Percentiles rank a stretch among this genome's conserved stretches.
phyloP scores from a whole-genome alignment of 2,329 filamentous ascomycete species.

The Phialophora macrospora region DNA sequence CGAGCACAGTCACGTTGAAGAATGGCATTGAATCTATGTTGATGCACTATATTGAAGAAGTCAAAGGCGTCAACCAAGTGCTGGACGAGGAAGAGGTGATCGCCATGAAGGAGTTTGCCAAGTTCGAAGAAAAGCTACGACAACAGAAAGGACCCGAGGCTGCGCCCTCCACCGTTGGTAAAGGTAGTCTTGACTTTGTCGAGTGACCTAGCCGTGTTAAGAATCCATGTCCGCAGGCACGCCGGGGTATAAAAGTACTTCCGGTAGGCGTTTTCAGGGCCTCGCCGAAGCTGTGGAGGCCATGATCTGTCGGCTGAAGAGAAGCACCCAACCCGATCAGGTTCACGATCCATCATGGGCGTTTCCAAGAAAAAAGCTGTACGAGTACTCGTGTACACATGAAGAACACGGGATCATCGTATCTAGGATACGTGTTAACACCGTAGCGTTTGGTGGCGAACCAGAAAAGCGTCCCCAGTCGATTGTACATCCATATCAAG shows the following conservation, averaged over 20 bases:
- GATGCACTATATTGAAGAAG: slow-evolving; percentile 97
- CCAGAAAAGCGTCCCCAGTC: too few relatives aligned
- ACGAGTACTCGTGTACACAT: not conserved
- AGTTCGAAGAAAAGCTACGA: slow-evolving; percentile 84
- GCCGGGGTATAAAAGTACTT: not conserved
- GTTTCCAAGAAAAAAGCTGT: not conserved
- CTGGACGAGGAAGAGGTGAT: slow-evolving; percentile 91
- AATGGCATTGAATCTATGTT: slow-evolving; percentile 99
- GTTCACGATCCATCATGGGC: not conserved
- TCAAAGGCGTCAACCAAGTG: slow-evolving; percentile 88
- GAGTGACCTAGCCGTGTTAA: slow-evolving; percentile 35
- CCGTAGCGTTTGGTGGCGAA: not conserved
- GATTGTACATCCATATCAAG: not conserved
- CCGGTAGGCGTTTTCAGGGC: not conserved
- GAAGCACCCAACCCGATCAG: not conserved
- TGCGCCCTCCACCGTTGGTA: slow-evolving; percentile 55
- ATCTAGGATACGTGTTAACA: not conserved
- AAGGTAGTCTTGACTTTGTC: slow-evolving; percentile 60
- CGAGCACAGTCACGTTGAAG: slow-evolving; percentile 93
- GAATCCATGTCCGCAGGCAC: not conserved
- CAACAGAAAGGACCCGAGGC: slow-evolving; percentile 61
- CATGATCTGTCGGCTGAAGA: not conserved
- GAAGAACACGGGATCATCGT: not conserved
- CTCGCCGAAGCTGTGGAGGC: not conserved
- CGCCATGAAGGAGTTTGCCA: slow-evolving; percentile 83